Evolutionary conservation across 1,284 basidiomycete species (phyloP), one percentile per base, ranked within the genome.

Genomic region (Ganoderma sinense): DNA sequence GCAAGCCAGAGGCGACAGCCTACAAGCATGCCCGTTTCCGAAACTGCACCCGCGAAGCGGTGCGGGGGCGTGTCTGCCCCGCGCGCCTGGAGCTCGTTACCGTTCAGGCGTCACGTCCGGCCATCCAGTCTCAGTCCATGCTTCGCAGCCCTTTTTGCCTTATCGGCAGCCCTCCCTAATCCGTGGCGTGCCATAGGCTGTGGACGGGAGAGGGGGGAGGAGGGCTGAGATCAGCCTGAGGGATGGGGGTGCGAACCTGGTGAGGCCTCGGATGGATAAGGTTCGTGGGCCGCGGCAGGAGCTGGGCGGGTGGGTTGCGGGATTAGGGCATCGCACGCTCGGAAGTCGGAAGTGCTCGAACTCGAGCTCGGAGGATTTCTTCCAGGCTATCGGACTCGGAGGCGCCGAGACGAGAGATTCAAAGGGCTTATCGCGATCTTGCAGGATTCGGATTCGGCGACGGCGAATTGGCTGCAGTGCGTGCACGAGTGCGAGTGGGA

Each of bases 231-330:
- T 36, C 7, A 36, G 36, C 6, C 36, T 56, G 51, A 5, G 53
- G 29, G 53, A 56, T 8, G 14, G 53, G 53, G 14, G 31, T 16
- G 53, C 26, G 53, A 29, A 31, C 51, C 51, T 55, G 51, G 51
- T 26, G 51, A 55, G 51, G 53, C n/a, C n/a, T n/a, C n/a, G n/a
- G n/a, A n/a, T n/a, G n/a, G 26, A 56, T 56, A 56, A 56, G 53
- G 53, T 56, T 56, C 53, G 53, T 5, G 31, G 14, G 53, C 53
- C 53, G 53, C 53, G 53, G 31, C 26, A 8, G 53, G 6, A 18
- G 53, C 53, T 56, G 53, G 29, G 31, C 26, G 53, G 16, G 7
- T 6, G 53, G 14, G 18, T 29, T 56, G 53, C 53, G 26, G 53
- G 29, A 56, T 56, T 31, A 56, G 53, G 29, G 18, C 14, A 33